Conservation (phyloP, 202 grass and related monocot genomes). For the Bolboschoenoplectus hybrid region DNA sequence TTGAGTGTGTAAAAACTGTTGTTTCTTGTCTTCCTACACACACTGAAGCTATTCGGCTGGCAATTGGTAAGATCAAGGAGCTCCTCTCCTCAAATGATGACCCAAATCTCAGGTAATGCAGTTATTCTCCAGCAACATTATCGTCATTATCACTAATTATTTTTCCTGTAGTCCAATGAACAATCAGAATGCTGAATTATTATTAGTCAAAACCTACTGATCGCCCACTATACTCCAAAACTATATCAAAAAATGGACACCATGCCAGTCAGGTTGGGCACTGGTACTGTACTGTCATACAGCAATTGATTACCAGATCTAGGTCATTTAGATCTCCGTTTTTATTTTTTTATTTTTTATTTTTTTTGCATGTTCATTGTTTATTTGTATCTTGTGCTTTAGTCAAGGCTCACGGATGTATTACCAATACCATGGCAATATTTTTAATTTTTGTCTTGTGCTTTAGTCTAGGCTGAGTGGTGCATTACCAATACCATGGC, state of each 20-base stretch:
- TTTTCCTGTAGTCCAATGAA: not conserved
- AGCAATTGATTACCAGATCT: not conserved
- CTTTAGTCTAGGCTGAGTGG: not conserved
- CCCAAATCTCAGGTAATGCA: conserved; percentile 59
- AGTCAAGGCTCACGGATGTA: not conserved
- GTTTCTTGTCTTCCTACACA: conserved; percentile 56
- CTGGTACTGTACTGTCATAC: conserved; percentile 1
- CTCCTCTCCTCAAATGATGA: conserved; percentile 66
- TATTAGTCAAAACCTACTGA: not conserved
- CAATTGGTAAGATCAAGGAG: conserved; percentile 75
- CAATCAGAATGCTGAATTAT: not conserved
- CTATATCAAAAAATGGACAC: not conserved
- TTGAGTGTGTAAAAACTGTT: conserved; percentile 79
- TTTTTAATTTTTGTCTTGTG: not conserved
- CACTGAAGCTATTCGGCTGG: conserved; percentile 54
- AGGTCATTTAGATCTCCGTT: not conserved
- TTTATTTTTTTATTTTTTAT: not conserved
- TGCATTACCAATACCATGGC: conserved; percentile 9
- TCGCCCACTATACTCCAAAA: not conserved
- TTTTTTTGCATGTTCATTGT: not conserved
- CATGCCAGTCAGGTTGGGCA: not conserved
- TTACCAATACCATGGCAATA: not conserved
- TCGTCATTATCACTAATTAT: not conserved
- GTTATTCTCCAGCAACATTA: not conserved
- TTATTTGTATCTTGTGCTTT: not conserved